Base-by-base conservation (phyloP, 192 early-diverging fungal species). In the Dissophora globulifera region DNA sequence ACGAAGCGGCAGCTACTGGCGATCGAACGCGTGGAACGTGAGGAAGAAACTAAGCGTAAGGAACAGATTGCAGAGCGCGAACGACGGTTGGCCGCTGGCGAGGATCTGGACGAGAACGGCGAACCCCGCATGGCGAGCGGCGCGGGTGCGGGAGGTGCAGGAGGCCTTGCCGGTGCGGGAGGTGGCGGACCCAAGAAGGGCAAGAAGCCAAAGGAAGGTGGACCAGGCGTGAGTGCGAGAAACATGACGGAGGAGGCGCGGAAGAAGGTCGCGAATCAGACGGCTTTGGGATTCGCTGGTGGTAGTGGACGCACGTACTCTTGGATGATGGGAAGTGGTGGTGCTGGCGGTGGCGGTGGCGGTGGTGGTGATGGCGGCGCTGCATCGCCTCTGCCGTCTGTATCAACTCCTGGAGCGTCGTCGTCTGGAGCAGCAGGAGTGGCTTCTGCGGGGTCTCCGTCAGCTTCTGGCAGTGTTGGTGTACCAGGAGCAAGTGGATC, bases 1-100 rank as follows among this genome's bases (percentile, higher is more conserved):
- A 86, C 88, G 19, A 86, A 86, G 62, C 84, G 85, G 35, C 92
- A 93, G 72, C 79, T 93, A 25, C 54, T 84, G 43, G 89, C 88
- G 15, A 80, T 93, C 41, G 90, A 92, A 70, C 86, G 87, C 53
- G 86, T 88, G 16, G 90, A 90, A 47, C 79, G 85, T 32, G 81
- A 90, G 65, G 79, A 84, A 58, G 91, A 93, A 59, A 82, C 87
- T 11, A 80, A 81, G 58, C 82, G 90, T 20, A 72, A 87, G 40
- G 78, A 80, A 49, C 59, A 64, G 22, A 59, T 87, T 30, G 55
- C 68, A 5, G 83, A 83, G 15, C 78, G 83, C 31, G 79, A 85
- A 47, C 72, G 81, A 42, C 67, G 58, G 47, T 27, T 78, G 25
- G 82, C 67, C 0, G 50, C 56, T 13, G 60, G 55, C 0, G 79